Evolutionary conservation across 352 stramenopile species (phyloP).

Genomic region (Thalassiosira ordinaria): DNA sequence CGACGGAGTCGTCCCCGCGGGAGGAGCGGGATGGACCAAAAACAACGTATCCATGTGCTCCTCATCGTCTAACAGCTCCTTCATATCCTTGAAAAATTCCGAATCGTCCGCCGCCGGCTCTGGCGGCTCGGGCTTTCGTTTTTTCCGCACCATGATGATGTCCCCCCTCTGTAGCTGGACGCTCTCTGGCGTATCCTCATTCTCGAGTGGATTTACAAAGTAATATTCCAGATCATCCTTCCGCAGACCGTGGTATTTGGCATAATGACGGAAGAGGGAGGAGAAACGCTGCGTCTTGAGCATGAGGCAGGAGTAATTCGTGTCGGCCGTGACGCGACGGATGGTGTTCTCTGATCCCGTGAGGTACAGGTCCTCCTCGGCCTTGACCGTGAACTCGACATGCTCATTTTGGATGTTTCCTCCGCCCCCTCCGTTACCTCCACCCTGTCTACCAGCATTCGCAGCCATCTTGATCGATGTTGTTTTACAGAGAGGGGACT

Average conservation of each 20-base stretch:
- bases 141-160: slow-evolving; percentile 86
- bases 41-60: slow-evolving; percentile 86
- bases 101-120: slow-evolving; percentile 79
- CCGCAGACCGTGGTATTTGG: slow-evolving; percentile 96
- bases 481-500: too few species aligned
- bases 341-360: slow-evolving; percentile 85
- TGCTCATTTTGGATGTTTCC: slow-evolving; percentile 87
- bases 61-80: slow-evolving; percentile 81
- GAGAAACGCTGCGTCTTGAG: slow-evolving; percentile 98
- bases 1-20: neutral
- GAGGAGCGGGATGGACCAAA: slow-evolving; percentile 60
- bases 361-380: slow-evolving; percentile 86
- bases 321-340: slow-evolving; percentile 82
- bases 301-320: slow-evolving; percentile 93
- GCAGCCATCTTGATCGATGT: too few species aligned
- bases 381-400: slow-evolving; percentile 95
- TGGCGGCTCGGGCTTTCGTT: slow-evolving; percentile 65
- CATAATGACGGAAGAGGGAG: slow-evolving; percentile 97
- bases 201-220: slow-evolving; percentile 89
- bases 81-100: slow-evolving; percentile 86
- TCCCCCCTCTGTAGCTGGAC: slow-evolving; percentile 84
- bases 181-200: slow-evolving; percentile 83
- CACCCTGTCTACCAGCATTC: slow-evolving; percentile 63
- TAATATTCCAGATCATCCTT: slow-evolving; percentile 98
- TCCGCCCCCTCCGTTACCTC: slow-evolving; percentile 40